phyloP scores from a whole-genome alignment of 495 filamentous ascomycete genomes.

The Pseudevernia furfuracea region DNA sequence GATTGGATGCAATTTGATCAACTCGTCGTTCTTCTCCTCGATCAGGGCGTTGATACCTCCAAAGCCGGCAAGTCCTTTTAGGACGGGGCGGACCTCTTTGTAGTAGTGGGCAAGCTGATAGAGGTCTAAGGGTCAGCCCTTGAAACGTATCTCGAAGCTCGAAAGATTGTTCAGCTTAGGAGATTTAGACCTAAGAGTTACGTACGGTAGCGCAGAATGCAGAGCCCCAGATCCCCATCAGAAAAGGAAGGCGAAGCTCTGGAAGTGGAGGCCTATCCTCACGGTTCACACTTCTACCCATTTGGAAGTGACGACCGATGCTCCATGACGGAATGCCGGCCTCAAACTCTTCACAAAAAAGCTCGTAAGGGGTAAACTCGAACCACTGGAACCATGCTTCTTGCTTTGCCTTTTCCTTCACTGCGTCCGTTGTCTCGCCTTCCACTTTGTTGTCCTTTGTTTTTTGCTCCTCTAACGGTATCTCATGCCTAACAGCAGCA shows the following conservation, averaged over 20 bases:
- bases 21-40: constrained; percentile 67
- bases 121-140: not conserved
- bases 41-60: constrained; percentile 77
- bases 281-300: constrained; percentile 55
- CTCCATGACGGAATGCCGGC: constrained; percentile 95
- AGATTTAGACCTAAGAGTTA: not conserved
- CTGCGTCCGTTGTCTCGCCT: constrained; percentile 34
- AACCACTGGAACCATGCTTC: constrained; percentile 98
- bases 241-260: constrained; percentile 67
- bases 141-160: not conserved
- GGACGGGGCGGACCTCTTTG: constrained; percentile 74
- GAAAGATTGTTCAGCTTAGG: not conserved
- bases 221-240: constrained; percentile 90
- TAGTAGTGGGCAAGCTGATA: constrained; percentile 76
- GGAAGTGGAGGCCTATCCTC: constrained; percentile 59
- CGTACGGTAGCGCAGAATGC: constrained; percentile 79
- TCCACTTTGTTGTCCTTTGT: constrained; percentile 39
- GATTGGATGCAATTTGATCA: constrained; percentile 86
- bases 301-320: constrained; percentile 71
- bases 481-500: constrained; percentile 89
- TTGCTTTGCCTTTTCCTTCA: constrained; percentile 56
- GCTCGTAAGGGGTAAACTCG: constrained; percentile 89
- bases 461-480: constrained; percentile 53
- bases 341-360: constrained; percentile 85
- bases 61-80: constrained; percentile 67